Evolutionary conservation across 2,329 filamentous ascomycete genomes (phyloP), one percentile per base, ranked within the genome.

Genomic region (Akanthomyces dipterigenus): DNA sequence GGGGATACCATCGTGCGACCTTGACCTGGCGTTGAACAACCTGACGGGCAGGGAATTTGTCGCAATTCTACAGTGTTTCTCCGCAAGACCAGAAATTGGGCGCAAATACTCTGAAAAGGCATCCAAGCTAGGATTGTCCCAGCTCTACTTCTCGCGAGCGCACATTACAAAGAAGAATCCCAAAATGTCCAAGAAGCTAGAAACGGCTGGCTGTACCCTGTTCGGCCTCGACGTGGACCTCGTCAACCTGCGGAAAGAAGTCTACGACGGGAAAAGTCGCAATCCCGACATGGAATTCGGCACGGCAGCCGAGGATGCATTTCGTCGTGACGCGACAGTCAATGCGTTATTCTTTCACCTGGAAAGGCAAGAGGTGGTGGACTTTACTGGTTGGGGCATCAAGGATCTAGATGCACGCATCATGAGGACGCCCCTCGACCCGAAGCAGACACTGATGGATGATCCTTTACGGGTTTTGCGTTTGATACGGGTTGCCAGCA

Each of bases 211-310:
- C 2, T 63, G 62, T 2, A 61, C 38, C 31, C 34, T 65, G 2
- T 66, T 66, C 42, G 64, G 65, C n/a, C 22, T 66, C 16, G 64
- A 66, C 3, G 46, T 65, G 16, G 65, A 66, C 48, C 8, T 66
- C n/a, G 65, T 65, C 11, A 66, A 66, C 46, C 55, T 66, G 16
- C 61, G 65, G 1, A 66, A 65, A 42, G 65, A 66, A 43, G 60
- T 64, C 3, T 66, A 66, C 36, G 55, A 61, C 20, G 61, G 63
- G 6, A 56, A 61, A 7, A 66, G 40, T 26, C 65, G 64, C 4
- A 65, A 60, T 9, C 64, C 65, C 1, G 57, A 61, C 14, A 64
- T 66, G 64, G 61, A 64, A 18, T 65, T 66, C 57, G 64, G 65
- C 16, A 64, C 65, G 2, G 57, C 65, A 1, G 63, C 63, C 20